Evolutionary conservation across 192 early-diverging fungal species (phyloP).

Genomic region (Coemansia sp.): DNA sequence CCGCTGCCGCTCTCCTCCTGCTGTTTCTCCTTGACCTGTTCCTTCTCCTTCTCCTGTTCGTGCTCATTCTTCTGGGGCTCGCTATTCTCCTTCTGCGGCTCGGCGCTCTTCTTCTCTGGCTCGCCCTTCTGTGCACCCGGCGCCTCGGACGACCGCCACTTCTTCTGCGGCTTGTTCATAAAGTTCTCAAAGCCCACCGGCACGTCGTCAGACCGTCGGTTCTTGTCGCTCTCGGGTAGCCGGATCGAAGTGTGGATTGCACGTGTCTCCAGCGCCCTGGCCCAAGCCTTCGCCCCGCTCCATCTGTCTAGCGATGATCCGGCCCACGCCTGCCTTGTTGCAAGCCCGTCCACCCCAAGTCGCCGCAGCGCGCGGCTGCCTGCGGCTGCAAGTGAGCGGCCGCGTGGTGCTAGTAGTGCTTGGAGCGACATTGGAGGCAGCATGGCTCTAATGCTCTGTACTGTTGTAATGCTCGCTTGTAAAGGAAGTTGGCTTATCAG

Average conservation of each 20-base stretch:
- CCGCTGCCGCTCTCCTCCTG: background rate
- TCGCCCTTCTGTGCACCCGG: background rate
- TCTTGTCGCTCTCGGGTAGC: constrained; percentile 9
- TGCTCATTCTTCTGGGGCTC: constrained; percentile 2
- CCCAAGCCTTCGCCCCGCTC: background rate
- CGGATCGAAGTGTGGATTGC: constrained; percentile 34
- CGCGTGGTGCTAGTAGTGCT: constrained; percentile 1
- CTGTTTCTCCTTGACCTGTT: constrained; percentile 7
- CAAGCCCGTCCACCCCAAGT: background rate
- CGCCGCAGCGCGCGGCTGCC: constrained; percentile 7
- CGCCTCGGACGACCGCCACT: constrained; percentile 9
- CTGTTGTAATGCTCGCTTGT: background rate
- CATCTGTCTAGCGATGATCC: background rate
- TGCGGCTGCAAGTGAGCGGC: constrained; percentile 2
- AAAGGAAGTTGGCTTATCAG: background rate
- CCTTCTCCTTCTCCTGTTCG: constrained; percentile 8
- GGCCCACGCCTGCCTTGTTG: background rate
- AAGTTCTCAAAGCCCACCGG: constrained; percentile 74
- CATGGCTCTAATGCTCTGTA: background rate
- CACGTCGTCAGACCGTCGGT: constrained; percentile 33
- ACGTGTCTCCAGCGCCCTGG: constrained; percentile 12
- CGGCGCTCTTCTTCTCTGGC: constrained; percentile 1
- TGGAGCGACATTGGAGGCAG: constrained; percentile 2
- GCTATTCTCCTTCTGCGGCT: too few relatives aligned
- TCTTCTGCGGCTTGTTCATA: constrained; percentile 52